A percentile compares a stretch with the other conserved stretches of the same genome.
phyloP scores from a whole-genome alignment of 2,329 filamentous ascomycete species.

The Colletotrichum magnum region DNA sequence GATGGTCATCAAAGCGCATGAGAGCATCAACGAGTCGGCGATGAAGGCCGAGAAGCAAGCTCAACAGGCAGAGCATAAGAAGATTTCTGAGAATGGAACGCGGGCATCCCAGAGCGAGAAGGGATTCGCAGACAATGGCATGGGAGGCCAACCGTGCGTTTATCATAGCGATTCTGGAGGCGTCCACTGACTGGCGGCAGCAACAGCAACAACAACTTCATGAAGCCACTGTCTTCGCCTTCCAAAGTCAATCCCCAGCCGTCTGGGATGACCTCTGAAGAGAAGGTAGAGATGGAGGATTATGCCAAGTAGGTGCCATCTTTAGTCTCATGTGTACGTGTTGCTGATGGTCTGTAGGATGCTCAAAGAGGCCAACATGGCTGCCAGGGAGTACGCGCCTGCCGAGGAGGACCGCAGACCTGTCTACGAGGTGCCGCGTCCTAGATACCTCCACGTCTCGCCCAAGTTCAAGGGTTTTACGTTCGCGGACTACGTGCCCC shows the following conservation, averaged over 20 bases:
- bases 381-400: constrained; percentile 28
- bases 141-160: too few relatives aligned
- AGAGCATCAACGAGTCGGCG: constrained; percentile 2
- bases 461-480: constrained; percentile 31
- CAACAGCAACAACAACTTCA: not conserved
- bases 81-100: too few relatives aligned
- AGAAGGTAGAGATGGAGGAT: not conserved
- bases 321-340: not conserved
- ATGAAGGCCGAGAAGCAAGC: not conserved
- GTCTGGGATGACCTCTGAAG: not conserved
- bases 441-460: constrained; percentile 38
- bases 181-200: too few relatives aligned
- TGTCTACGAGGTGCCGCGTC: constrained; percentile 38
- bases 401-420: constrained; percentile 24
- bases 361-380: constrained; percentile 29
- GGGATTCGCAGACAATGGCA: not conserved
- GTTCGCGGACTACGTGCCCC: constrained; percentile 26
- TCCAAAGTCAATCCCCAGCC: not conserved
- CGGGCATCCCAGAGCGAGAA: not conserved
- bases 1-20: constrained; percentile 42
- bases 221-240: not conserved
- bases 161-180: not conserved
- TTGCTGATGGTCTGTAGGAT: constrained; percentile 27
- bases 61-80: not conserved
- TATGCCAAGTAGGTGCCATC: constrained; percentile 19